Conservation (phyloP, 257 asterid genomes). For the Solanum tacnaense region DNA sequence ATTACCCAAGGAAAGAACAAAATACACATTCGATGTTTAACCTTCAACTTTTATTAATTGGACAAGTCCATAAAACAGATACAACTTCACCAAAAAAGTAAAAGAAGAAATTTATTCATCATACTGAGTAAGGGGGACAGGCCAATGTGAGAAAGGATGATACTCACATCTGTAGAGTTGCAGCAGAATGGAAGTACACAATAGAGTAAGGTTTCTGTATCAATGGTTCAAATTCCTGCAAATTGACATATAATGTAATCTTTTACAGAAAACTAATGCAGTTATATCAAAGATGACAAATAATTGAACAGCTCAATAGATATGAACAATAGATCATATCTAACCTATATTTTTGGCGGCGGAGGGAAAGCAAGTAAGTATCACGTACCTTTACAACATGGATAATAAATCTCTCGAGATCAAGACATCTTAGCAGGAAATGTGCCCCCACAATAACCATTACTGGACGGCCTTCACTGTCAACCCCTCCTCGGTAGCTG, state of each 20-base stretch:
- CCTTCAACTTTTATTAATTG: not conserved
- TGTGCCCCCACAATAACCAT: constrained; percentile 98
- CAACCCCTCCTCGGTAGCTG: constrained; percentile 96
- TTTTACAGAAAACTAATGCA: not conserved
- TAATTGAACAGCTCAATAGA: not conserved
- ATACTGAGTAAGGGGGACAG: not conserved
- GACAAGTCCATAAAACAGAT: not conserved
- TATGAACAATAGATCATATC: not conserved
- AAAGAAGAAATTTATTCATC: not conserved
- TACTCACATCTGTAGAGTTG: constrained; percentile 73
- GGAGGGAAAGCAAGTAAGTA: not conserved
- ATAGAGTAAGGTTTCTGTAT: constrained; percentile 87
- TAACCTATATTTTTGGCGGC: not conserved
- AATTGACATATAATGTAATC: not conserved
- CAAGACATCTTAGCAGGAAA: constrained; percentile 87
- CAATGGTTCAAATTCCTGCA: constrained; percentile 96
- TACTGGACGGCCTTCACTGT: constrained; percentile 86
- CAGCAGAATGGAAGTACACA: constrained; percentile 93
- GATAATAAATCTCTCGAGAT: constrained; percentile 73
- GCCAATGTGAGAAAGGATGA: not conserved
- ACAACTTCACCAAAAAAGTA: not conserved
- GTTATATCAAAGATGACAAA: not conserved
- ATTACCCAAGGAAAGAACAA: not conserved
- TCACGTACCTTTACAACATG: constrained; percentile 66
- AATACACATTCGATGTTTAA: not conserved